Evolutionary conservation across 305 asterid species (phyloP).

Genomic region (Fraxinus albicans): DNA sequence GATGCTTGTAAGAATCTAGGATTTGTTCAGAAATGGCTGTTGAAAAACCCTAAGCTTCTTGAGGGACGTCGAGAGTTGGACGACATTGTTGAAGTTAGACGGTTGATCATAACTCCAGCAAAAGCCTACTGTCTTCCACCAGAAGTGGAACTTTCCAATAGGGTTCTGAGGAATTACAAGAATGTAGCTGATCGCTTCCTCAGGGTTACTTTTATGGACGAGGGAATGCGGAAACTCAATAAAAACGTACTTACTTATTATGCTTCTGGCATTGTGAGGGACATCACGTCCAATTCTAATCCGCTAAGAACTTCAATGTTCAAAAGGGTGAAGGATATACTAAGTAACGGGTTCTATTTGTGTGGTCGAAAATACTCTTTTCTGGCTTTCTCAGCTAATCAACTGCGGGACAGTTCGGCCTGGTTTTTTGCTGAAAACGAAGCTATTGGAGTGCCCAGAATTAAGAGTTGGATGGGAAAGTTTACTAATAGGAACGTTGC

Average conservation of each 20-base stretch:
- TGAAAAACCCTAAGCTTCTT: constrained; percentile 59
- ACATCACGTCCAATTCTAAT: constrained; percentile 34
- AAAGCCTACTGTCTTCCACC: constrained; percentile 88
- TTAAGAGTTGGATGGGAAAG: constrained; percentile 79
- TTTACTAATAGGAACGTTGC: constrained; percentile 64
- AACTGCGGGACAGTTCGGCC: constrained; percentile 84
- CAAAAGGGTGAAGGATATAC: constrained; percentile 60
- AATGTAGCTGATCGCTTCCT: constrained; percentile 68
- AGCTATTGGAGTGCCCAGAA: constrained; percentile 30
- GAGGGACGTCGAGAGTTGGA: constrained; percentile 51
- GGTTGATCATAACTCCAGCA: constrained; percentile 76
- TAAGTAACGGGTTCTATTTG: constrained; percentile 56
- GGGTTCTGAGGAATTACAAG: constrained; percentile 70
- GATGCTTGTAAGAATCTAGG: constrained; percentile 56
- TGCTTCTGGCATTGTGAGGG: constrained; percentile 57
- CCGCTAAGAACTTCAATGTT: constrained; percentile 66
- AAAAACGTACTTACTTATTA: constrained; percentile 58
- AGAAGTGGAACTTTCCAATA: constrained; percentile 72
- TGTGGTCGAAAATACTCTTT: constrained; percentile 76
- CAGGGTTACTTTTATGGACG: constrained; percentile 91
- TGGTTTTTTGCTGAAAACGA: constrained; percentile 88
- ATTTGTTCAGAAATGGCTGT: constrained; percentile 54
- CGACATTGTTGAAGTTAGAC: constrained; percentile 71
- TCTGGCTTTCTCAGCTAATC: constrained; percentile 88
- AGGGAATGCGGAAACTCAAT: constrained; percentile 73